Percentiles rank a stretch among this genome's conserved stretches.
These are phyloP conservation scores for Xerocomellus intermedius DNA, from an alignment of 768 basidiomycete species.

Conservation along the genomic window DNA sequence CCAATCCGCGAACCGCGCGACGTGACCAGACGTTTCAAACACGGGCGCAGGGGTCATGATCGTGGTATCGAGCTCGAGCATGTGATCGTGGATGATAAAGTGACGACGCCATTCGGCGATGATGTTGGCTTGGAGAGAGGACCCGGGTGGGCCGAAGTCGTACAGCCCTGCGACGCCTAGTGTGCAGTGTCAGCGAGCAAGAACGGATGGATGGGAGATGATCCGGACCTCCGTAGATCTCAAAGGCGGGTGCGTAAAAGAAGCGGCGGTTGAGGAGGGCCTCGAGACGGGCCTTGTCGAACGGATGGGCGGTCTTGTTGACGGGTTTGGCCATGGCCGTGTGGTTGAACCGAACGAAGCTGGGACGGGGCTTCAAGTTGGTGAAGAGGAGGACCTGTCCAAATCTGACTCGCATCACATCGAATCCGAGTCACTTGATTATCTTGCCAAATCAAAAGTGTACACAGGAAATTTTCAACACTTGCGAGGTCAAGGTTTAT, in stretches of 20 bases:
- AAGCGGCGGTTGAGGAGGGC: conserved; percentile 85
- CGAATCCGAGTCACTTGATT: background rate
- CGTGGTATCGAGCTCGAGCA: conserved; percentile 98
- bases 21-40: conserved; percentile 96
- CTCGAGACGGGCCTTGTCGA: conserved; percentile 86
- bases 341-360: conserved; percentile 14
- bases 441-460: no score
- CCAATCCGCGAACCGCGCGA: conserved; percentile 98
- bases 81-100: conserved; percentile 97
- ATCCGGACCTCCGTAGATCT: conserved; percentile 91
- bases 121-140: conserved; percentile 94
- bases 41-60: conserved; percentile 95
- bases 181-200: background rate
- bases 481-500: background rate
- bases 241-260: conserved; percentile 98
- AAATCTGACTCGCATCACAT: conserved; percentile 29
- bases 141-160: conserved; percentile 97
- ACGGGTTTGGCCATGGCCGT: conserved; percentile 36
- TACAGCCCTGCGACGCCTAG: conserved; percentile 91
- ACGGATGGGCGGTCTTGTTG: conserved; percentile 82
- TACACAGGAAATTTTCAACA: background rate
- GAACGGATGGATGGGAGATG: background rate
- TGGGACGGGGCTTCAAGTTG: background rate
- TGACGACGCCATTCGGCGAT: conserved; percentile 95
- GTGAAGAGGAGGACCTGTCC: conserved; percentile 6